phyloP scores from a whole-genome alignment of 176 grass and related monocot species.

The Puccinellia tenuiflora region DNA sequence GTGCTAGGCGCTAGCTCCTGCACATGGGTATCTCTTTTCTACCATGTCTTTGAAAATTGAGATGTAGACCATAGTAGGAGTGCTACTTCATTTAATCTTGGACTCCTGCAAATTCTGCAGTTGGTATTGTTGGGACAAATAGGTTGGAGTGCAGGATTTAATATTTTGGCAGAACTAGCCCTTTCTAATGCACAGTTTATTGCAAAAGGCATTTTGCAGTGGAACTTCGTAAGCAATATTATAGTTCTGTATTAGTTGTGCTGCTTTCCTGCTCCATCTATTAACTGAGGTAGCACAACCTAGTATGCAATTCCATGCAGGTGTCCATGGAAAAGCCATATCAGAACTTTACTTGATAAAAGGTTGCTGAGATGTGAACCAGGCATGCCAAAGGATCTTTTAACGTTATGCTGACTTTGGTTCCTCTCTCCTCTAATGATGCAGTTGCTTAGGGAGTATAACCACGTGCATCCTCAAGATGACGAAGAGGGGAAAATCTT shows the following conservation, averaged over 20 bases:
- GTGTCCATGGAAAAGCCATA: background rate
- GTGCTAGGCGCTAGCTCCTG: too few relatives aligned
- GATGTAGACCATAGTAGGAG: background rate
- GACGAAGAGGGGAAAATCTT: constrained; percentile 95
- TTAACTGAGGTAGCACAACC: background rate
- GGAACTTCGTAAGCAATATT: background rate
- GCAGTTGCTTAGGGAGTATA: constrained; percentile 93
- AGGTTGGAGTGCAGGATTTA: background rate
- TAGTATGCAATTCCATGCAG: background rate
- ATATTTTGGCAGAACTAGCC: background rate
- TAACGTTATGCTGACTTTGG: background rate
- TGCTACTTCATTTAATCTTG: background rate
- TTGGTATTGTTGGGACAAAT: background rate
- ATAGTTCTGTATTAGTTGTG: background rate
- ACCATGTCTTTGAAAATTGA: background rate
- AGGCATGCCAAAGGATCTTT: background rate
- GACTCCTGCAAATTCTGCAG: background rate
- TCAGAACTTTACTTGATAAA: constrained; percentile 1
- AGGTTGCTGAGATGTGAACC: background rate
- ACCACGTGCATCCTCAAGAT: constrained; percentile 94
- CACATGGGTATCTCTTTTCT: background rate
- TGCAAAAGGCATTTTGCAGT: background rate
- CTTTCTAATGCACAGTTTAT: background rate
- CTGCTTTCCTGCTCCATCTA: background rate
- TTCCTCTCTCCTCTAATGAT: constrained; percentile 11